phyloP scores from a whole-genome alignment of 192 early-diverging fungal species.

The Backusella luteola region DNA sequence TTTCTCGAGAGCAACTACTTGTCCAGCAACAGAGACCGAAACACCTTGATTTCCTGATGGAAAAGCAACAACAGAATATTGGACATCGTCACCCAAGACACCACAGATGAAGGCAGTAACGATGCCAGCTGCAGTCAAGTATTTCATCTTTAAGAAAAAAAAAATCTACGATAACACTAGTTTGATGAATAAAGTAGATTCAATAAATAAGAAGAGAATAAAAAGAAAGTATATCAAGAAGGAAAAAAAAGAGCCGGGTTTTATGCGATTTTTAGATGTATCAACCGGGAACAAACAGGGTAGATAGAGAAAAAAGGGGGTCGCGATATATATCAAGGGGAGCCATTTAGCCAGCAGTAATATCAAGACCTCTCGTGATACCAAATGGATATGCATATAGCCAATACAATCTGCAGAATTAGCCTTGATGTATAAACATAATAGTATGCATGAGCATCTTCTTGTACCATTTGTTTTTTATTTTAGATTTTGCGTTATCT shows the following conservation, averaged over 20 bases:
- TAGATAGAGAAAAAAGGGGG: neutral
- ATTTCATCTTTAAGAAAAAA: constrained; percentile 18
- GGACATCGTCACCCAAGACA: constrained; percentile 23
- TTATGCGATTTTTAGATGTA: neutral
- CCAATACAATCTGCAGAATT: neutral
- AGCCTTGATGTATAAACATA: neutral
- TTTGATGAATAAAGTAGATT: neutral
- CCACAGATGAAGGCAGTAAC: constrained; percentile 12
- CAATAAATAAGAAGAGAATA: neutral
- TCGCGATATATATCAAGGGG: neutral
- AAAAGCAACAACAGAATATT: constrained; percentile 37
- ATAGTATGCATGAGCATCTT: neutral
- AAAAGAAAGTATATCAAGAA: neutral
- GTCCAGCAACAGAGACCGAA: constrained; percentile 32
- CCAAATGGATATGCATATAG: neutral
- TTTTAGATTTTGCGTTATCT: neutral
- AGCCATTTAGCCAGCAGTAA: neutral
- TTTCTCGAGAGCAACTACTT: constrained; percentile 12
- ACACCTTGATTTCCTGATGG: constrained; percentile 23
- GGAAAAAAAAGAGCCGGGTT: neutral
- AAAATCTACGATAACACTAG: neutral
- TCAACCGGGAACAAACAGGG: neutral
- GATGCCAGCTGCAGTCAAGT: constrained; percentile 7
- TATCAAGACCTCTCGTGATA: constrained; percentile 8
- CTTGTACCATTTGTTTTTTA: neutral